A percentile compares a stretch with the other conserved stretches of the same genome.
Evolutionary conservation across 257 asterid genomes (phyloP).

Genomic region (Solanum raphanifolium): DNA sequence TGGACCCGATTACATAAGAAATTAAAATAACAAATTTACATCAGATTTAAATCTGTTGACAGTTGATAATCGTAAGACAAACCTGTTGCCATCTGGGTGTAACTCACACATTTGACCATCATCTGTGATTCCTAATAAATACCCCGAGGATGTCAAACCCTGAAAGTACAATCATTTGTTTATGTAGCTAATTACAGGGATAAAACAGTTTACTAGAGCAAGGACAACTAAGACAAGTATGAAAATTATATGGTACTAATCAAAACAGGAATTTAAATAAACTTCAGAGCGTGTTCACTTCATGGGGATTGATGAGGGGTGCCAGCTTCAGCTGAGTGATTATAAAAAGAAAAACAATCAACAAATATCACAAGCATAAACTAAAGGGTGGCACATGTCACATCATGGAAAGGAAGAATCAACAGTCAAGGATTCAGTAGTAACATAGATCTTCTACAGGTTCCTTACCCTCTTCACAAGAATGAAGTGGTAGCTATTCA

Average conservation of each 20-base stretch:
- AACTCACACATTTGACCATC: constrained; percentile 84
- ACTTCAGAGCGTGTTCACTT: neutral
- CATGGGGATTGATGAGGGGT: neutral
- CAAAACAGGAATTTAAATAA: neutral
- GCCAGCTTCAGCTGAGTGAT: neutral
- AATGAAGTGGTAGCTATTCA: neutral
- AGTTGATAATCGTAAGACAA: neutral
- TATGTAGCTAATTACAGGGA: neutral
- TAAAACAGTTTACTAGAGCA: neutral
- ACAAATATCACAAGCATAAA: neutral
- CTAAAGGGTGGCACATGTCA: neutral
- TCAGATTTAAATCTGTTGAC: neutral
- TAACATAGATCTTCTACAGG: neutral
- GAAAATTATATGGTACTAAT: neutral
- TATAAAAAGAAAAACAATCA: neutral
- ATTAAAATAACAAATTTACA: neutral
- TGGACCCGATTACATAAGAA: neutral
- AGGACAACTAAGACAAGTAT: neutral
- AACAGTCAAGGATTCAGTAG: neutral
- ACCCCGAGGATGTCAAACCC: constrained; percentile 79
- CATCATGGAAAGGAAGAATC: neutral
- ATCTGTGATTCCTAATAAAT: constrained; percentile 52
- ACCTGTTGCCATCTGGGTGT: constrained; percentile 99
- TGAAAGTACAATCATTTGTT: constrained; percentile 13
- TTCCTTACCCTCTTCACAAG: neutral